A percentile compares a stretch with the other conserved stretches of the same genome.
phyloP scores from a whole-genome alignment of 805 yeast genomes.

The Metschnikowia reukaufii region DNA sequence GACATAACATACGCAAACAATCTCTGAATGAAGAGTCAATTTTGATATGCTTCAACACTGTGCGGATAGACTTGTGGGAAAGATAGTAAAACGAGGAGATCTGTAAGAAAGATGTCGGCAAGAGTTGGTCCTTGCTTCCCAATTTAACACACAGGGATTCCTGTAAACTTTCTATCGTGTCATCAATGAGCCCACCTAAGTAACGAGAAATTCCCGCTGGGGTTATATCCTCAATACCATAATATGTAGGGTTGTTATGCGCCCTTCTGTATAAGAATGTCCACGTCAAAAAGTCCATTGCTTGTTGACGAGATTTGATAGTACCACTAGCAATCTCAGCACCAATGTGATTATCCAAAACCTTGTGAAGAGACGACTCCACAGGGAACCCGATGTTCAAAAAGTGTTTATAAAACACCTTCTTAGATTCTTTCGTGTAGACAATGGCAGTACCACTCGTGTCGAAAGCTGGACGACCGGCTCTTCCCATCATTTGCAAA shows the following conservation, averaged over 20 bases:
- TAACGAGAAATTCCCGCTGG: constrained; percentile 57
- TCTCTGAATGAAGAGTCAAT: constrained; percentile 48
- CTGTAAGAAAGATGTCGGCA: constrained; percentile 79
- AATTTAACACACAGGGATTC: constrained; percentile 69
- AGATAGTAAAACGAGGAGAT: constrained; percentile 91
- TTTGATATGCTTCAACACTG: constrained; percentile 20
- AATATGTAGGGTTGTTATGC: constrained; percentile 74
- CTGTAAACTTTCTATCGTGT: constrained; percentile 61
- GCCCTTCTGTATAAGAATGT: constrained; percentile 73
- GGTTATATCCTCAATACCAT: constrained; percentile 64
- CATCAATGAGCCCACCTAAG: constrained; percentile 65
- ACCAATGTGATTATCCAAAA: constrained; percentile 75
- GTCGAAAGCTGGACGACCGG: constrained; percentile 81
- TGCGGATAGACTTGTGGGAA: constrained; percentile 84
- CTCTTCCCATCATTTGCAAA: constrained; percentile 83
- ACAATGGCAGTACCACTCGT: constrained; percentile 70
- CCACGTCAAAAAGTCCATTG: constrained; percentile 74
- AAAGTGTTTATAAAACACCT: constrained; percentile 74
- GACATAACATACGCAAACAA: constrained; percentile 58
- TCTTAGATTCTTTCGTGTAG: constrained; percentile 72
- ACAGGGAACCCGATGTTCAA: constrained; percentile 80
- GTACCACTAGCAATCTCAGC: constrained; percentile 78
- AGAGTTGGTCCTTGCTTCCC: constrained; percentile 45
- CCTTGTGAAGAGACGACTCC: constrained; percentile 75
- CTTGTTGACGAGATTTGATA: constrained; percentile 61